phyloP scores from a whole-genome alignment of 805 yeast genomes.

The Blastobotrys mokoenaii region DNA sequence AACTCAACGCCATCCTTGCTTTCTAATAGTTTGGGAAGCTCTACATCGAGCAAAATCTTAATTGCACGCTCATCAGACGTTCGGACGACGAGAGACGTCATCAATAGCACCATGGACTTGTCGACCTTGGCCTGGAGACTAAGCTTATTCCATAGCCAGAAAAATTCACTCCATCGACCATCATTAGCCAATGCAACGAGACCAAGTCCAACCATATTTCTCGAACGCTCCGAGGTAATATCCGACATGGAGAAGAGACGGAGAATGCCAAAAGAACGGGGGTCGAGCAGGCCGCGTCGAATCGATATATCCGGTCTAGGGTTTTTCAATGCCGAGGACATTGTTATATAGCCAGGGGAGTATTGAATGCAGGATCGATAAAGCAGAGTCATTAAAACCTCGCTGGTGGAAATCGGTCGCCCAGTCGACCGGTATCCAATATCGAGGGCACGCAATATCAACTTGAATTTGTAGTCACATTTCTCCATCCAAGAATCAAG shows the following conservation, averaged over 20 bases:
- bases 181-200: slow-evolving; percentile 24
- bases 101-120: slow-evolving; percentile 14
- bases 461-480: slow-evolving; percentile 20
- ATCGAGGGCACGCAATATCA: slow-evolving; percentile 18
- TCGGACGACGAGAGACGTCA: slow-evolving; percentile 24
- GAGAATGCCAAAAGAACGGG: slow-evolving; percentile 9
- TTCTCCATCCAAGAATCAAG: slow-evolving; percentile 14
- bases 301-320: slow-evolving; percentile 14
- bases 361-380: slow-evolving; percentile 22
- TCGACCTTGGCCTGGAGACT: slow-evolving; percentile 13
- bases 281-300: slow-evolving; percentile 16
- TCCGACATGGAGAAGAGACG: slow-evolving; percentile 7
- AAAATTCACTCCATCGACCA: slow-evolving; percentile 22
- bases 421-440: slow-evolving; percentile 20
- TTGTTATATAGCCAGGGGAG: slow-evolving; percentile 12
- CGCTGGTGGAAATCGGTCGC: slow-evolving; percentile 14
- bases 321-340: slow-evolving; percentile 16
- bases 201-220: slow-evolving; percentile 16
- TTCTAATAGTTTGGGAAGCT: slow-evolving; percentile 15
- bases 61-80: slow-evolving; percentile 23
- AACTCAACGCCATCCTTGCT: background rate
- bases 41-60: slow-evolving; percentile 15
- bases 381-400: slow-evolving; percentile 18
- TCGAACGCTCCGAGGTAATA: slow-evolving; percentile 5
- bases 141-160: slow-evolving; percentile 24